Conservation (phyloP, 2,329 filamentous ascomycete species). For the Colletotrichum tofieldiae region DNA sequence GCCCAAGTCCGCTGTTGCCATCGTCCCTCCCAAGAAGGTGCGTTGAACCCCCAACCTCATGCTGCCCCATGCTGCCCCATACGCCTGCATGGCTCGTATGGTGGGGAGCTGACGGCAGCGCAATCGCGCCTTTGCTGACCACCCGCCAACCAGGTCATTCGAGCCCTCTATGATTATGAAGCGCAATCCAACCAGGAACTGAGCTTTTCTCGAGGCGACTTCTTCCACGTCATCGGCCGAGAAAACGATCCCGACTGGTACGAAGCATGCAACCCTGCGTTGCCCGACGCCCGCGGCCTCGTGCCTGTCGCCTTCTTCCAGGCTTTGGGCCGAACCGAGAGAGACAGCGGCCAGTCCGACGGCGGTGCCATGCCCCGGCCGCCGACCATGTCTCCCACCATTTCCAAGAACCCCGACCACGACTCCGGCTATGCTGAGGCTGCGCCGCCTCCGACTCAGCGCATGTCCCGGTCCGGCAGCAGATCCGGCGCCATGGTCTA, state of each 20-base stretch:
- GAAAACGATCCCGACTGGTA: conserved; percentile 98
- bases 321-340: conserved; percentile 89
- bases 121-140: conserved; percentile 45
- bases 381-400: conserved; percentile 56
- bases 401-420: conserved; percentile 78
- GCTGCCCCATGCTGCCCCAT: background rate
- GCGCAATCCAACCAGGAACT: conserved; percentile 84
- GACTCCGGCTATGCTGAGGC: conserved; percentile 90
- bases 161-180: conserved; percentile 94
- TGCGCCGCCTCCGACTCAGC: conserved; percentile 51
- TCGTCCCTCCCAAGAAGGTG: conserved; percentile 95
- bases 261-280: conserved; percentile 94
- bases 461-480: conserved; percentile 64
- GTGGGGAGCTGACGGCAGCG: conserved; percentile 11
- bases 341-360: conserved; percentile 85
- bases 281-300: conserved; percentile 89
- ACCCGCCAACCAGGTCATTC: conserved; percentile 81
- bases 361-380: conserved; percentile 62
- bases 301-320: conserved; percentile 97
- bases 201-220: conserved; percentile 94
- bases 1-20: conserved; percentile 88
- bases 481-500: conserved; percentile 90
- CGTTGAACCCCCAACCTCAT: conserved; percentile 49
- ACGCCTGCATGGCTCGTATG: background rate
- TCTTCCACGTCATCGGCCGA: conserved; percentile 96